phyloP scores from a whole-genome alignment of 306 rosid genomes.

The Casuarina glauca region DNA sequence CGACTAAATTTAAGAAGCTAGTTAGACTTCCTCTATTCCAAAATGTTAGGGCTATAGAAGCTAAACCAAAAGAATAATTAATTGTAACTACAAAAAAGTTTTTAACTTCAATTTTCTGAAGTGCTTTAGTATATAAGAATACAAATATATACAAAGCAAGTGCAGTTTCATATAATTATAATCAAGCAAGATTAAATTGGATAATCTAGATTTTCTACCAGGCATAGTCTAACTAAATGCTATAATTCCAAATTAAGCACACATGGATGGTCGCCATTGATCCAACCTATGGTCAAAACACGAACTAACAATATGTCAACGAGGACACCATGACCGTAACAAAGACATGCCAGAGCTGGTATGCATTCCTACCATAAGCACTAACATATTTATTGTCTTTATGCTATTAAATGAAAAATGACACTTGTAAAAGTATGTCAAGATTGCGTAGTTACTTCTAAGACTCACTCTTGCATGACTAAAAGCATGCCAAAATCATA shows the following conservation, averaged over 20 bases:
- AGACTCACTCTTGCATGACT: no score
- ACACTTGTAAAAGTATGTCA: background rate
- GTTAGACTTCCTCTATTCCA: background rate
- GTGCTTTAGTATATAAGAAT: background rate
- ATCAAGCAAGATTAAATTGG: background rate
- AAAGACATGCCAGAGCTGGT: background rate
- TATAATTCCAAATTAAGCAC: background rate
- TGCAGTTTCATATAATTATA: background rate
- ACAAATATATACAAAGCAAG: background rate
- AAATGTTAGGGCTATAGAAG: no score
- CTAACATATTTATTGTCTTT: background rate
- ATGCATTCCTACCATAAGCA: background rate
- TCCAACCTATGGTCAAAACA: constrained; percentile 59
- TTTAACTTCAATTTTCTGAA: background rate
- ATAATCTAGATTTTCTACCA: background rate
- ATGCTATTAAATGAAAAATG: background rate
- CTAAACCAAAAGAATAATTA: background rate
- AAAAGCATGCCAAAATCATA: no score
- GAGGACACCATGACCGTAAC: constrained; percentile 68
- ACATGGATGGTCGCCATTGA: background rate
- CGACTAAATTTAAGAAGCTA: background rate
- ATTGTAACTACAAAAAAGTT: background rate
- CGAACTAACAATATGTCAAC: constrained; percentile 82
- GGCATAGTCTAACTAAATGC: background rate
- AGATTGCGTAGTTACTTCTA: no score